phyloP scores from a whole-genome alignment of 352 stramenopile species.

The Globisporangium recalcitrans region DNA sequence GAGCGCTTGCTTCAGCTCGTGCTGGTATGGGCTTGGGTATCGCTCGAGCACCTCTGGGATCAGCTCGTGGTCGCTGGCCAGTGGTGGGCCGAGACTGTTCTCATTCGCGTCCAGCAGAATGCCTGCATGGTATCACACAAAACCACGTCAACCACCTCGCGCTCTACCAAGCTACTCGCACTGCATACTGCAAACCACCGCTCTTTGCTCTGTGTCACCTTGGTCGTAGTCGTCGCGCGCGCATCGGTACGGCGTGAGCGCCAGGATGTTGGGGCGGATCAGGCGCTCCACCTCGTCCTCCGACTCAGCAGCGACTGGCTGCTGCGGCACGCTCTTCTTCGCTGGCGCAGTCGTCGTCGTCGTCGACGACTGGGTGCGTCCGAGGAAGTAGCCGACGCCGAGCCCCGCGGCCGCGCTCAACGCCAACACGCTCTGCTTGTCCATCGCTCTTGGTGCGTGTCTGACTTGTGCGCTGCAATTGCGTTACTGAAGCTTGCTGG shows the following conservation, averaged over 20 bases:
- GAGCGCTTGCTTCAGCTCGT: conserved; percentile 89
- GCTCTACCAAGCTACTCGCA: not conserved
- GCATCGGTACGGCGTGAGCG: conserved; percentile 95
- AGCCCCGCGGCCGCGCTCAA: conserved; percentile 58
- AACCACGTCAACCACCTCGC: not conserved
- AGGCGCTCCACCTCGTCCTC: conserved; percentile 79
- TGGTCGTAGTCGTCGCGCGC: conserved; percentile 95
- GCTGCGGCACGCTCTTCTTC: not conserved
- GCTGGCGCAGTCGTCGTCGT: not conserved
- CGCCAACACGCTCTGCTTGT: conserved; percentile 63
- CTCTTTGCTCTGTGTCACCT: conserved; percentile 28
- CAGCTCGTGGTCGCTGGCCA: conserved; percentile 67
- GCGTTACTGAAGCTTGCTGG: not conserved
- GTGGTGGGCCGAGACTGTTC: conserved; percentile 93
- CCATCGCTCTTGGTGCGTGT: conserved; percentile 23
- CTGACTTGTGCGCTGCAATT: conserved; percentile 6
- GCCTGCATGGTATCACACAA: conserved; percentile 30
- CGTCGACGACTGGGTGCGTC: conserved; percentile 42
- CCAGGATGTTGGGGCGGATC: conserved; percentile 96
- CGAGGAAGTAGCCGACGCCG: conserved; percentile 61
- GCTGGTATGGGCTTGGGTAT: conserved; percentile 95
- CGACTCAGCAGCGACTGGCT: not conserved
- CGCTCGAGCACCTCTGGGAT: conserved; percentile 86
- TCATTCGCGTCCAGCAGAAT: conserved; percentile 98
- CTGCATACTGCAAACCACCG: not conserved